These are phyloP conservation scores for Dalbergia cultrata DNA, from an alignment of 306 rosid species.

Conservation along the genomic window DNA sequence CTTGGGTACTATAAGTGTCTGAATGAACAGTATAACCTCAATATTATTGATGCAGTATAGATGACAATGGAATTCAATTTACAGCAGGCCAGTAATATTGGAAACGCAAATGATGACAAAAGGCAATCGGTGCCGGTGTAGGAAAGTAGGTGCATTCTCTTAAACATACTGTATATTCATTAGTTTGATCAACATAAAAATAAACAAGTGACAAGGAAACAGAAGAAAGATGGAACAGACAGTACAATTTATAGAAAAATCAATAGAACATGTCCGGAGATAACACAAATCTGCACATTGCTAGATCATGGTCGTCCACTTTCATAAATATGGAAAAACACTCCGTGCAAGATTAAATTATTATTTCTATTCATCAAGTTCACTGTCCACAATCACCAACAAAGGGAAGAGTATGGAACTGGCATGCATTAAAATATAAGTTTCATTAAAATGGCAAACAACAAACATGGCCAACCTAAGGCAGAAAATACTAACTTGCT, in stretches of 20 bases:
- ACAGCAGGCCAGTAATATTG: neutral
- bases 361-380: conserved; percentile 18
- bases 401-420: conserved; percentile 23
- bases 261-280: conserved; percentile 25
- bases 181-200: conserved; percentile 12
- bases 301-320: conserved; percentile 16
- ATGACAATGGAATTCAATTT: conserved; percentile 10
- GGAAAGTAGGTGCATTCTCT: conserved; percentile 19
- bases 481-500: conserved; percentile 81
- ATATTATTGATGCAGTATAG: neutral
- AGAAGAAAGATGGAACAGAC: conserved; percentile 12
- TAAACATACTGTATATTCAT: conserved; percentile 11
- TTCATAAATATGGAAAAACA: conserved; percentile 18
- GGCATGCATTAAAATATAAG: conserved; percentile 14
- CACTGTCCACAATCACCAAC: conserved; percentile 2
- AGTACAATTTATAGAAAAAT: conserved; percentile 21
- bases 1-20: neutral
- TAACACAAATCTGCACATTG: conserved; percentile 17
- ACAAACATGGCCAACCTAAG: conserved; percentile 46
- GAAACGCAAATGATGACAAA: neutral
- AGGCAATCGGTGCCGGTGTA: neutral
- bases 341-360: neutral
- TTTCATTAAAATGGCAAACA: conserved; percentile 35
- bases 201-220: conserved; percentile 16
- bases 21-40: conserved; percentile 13